Evolutionary conservation across 2,329 filamentous ascomycete species (phyloP).

Genomic region (Apiospora phragmitis): DNA sequence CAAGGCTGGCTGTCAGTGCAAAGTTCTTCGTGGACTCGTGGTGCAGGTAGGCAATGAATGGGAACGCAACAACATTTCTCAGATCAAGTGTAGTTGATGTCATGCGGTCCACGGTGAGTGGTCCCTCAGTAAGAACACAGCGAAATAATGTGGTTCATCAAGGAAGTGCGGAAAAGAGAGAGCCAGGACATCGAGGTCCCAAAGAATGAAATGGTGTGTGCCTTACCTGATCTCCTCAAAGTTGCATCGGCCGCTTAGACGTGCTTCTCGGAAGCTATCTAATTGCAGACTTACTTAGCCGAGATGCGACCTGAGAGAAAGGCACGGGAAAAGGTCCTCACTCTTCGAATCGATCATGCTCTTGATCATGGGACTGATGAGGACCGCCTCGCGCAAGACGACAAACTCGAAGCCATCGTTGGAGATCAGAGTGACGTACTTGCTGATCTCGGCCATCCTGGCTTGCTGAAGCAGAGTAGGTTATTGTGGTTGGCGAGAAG

Average conservation of each 20-base stretch:
- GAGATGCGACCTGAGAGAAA: conserved; percentile 12
- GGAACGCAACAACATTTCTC: conserved; percentile 35
- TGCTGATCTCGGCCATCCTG: conserved; percentile 38
- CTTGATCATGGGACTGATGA: conserved; percentile 71
- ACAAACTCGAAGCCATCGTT: conserved; percentile 77
- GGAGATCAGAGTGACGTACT: conserved; percentile 78
- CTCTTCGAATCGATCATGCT: conserved; percentile 72
- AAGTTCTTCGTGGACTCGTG: neutral
- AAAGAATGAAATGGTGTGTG: neutral
- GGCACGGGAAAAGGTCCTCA: conserved; percentile 36
- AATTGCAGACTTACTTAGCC: conserved; percentile 14
- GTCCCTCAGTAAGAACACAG: conserved; percentile 51
- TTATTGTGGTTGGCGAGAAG: conserved; percentile 15
- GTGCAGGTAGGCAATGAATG: conserved; percentile 18
- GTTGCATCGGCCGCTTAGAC: conserved; percentile 58
- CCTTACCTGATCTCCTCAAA: conserved; percentile 76
- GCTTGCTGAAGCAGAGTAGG: neutral
- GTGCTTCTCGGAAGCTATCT: conserved; percentile 67
- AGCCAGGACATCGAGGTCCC: neutral
- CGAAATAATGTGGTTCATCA: conserved; percentile 42
- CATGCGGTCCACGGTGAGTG: conserved; percentile 47
- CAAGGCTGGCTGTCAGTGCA: conserved; percentile 7
- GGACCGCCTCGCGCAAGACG: conserved; percentile 68
- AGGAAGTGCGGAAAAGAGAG: conserved; percentile 21
- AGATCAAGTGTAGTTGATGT: conserved; percentile 66